These are phyloP conservation scores for Colletotrichum tropicicola DNA, from an alignment of 2,329 filamentous ascomycete genomes.

Conservation along the genomic window DNA sequence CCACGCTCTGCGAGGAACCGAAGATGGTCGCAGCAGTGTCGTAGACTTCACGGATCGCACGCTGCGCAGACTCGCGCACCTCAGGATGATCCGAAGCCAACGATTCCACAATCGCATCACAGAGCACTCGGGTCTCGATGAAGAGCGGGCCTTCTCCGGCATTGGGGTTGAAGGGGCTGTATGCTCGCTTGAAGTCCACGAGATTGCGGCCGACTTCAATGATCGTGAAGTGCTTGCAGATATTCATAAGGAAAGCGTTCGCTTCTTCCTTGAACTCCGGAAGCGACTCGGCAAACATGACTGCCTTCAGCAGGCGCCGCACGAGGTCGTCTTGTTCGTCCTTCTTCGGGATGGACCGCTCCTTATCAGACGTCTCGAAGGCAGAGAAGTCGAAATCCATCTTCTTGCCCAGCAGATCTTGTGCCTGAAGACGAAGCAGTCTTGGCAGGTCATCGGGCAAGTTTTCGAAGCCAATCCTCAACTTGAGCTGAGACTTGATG, in stretches of 20 bases:
- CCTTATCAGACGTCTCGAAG: slow-evolving; percentile 79
- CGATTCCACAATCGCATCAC: slow-evolving; percentile 89
- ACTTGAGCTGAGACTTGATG: slow-evolving; percentile 87
- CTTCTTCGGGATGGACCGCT: slow-evolving; percentile 88
- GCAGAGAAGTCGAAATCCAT: slow-evolving; percentile 74
- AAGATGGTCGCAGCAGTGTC: slow-evolving; percentile 82
- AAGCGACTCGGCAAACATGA: slow-evolving; percentile 85
- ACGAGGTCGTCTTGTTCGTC: slow-evolving; percentile 82
- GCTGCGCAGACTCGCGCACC: slow-evolving; percentile 84
- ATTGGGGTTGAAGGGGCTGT: slow-evolving; percentile 83
- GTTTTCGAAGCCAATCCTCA: slow-evolving; percentile 87
- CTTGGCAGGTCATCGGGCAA: slow-evolving; percentile 90
- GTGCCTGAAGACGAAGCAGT: slow-evolving; percentile 86
- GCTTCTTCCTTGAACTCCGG: slow-evolving; percentile 83
- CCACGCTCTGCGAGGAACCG: slow-evolving; percentile 75
- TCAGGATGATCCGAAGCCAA: slow-evolving; percentile 84
- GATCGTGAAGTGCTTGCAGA: slow-evolving; percentile 90
- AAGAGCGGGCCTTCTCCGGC: slow-evolving; percentile 88
- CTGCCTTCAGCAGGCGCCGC: slow-evolving; percentile 88
- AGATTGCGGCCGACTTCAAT: slow-evolving; percentile 90
- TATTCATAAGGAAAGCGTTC: slow-evolving; percentile 76
- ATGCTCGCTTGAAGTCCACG: slow-evolving; percentile 79
- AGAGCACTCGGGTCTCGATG: slow-evolving; percentile 86
- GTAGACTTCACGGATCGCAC: slow-evolving; percentile 80
- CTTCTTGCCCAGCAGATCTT: slow-evolving; percentile 81